These are phyloP conservation scores for Xylariaceae sp. DNA, from an alignment of 2,329 filamentous ascomycete genomes.

Conservation along the genomic window DNA sequence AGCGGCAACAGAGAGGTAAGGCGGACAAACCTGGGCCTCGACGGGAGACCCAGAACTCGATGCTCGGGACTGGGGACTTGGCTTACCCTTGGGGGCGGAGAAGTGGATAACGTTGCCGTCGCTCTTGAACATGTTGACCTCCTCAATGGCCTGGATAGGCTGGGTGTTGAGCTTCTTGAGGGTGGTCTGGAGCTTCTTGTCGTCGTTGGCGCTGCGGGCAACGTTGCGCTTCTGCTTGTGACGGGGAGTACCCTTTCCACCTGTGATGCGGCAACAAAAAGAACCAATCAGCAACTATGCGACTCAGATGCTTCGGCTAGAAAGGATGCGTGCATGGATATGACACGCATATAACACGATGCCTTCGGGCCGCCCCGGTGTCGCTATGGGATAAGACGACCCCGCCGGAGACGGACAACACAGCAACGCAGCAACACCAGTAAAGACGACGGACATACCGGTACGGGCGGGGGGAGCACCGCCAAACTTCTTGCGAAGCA, in stretches of 20 bases:
- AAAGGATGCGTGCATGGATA: not conserved
- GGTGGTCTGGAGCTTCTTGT: constrained; percentile 98
- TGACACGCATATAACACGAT: not conserved
- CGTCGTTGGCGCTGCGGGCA: constrained; percentile 86
- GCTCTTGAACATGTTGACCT: constrained; percentile 99
- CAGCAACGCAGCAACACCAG: no score
- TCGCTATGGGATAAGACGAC: constrained; percentile 1
- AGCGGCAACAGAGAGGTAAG: not conserved
- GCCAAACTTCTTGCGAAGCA: constrained; percentile 38
- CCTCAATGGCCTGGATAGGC: constrained; percentile 98
- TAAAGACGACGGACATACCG: constrained; percentile 25
- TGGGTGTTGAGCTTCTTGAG: constrained; percentile 99
- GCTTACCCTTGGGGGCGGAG: constrained; percentile 89
- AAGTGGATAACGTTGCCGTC: constrained; percentile 99
- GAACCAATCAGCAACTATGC: constrained; percentile 12
- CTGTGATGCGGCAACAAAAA: constrained; percentile 15
- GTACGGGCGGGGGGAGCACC: constrained; percentile 32
- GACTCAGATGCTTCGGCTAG: not conserved
- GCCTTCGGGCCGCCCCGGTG: constrained; percentile 3
- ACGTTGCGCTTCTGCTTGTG: constrained; percentile 98
- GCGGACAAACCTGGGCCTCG: not conserved
- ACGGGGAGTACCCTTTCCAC: constrained; percentile 97
- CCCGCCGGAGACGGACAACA: not conserved
- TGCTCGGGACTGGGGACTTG: not conserved
- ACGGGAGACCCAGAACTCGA: not conserved